Evolutionary conservation across 2,329 filamentous ascomycete species (phyloP), one percentile per base, ranked within the genome.

Genomic region (Ciborinia camelliae): DNA sequence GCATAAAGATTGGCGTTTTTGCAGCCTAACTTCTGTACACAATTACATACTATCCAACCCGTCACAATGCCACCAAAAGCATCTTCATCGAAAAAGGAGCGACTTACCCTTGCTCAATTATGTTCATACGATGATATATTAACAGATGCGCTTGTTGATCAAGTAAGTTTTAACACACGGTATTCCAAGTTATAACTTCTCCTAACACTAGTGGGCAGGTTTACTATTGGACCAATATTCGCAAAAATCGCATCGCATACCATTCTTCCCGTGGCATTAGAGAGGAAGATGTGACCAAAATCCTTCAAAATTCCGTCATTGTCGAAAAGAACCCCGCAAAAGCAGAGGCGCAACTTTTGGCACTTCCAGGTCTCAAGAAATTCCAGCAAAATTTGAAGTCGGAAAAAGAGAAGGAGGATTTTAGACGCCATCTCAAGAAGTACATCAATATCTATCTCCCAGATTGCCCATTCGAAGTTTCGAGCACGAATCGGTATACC

Each of bases 221-320:
- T 12, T 97, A 91, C 78, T 99, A 95, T 81, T 98, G 95, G 94
- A 94, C 94, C 7, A 90, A 86, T 4, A 97, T 97, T 66, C 93
- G 94, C 69, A 99, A 99, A 79, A 97, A 98, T 73, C 88, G 90
- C 67, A 87, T 86, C 64, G 91, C 91, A 63, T 98, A 96, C 77
- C 90, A 91, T 72, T 84, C 92, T 0, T 92, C 90, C 8, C 88
- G 95, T 68, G 91, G 91, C 48, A 82, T 98, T 59, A 86, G 85
- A 62, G 84, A 87, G 71, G 82, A 84, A 63, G 85, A 86, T 52
- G 84, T 90, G 45, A 76, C 82, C 54, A 81, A 84, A 68, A 85
- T 88, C 63, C 79, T 89, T 9, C 85, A 86, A 71, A 79, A 80
- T 7, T 80, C 91, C 72, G 84, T 96, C 18, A 86, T 97, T 67